Evolutionary conservation across 2,329 filamentous ascomycete species (phyloP).

Genomic region (Calonectria pseudoturangicola): DNA sequence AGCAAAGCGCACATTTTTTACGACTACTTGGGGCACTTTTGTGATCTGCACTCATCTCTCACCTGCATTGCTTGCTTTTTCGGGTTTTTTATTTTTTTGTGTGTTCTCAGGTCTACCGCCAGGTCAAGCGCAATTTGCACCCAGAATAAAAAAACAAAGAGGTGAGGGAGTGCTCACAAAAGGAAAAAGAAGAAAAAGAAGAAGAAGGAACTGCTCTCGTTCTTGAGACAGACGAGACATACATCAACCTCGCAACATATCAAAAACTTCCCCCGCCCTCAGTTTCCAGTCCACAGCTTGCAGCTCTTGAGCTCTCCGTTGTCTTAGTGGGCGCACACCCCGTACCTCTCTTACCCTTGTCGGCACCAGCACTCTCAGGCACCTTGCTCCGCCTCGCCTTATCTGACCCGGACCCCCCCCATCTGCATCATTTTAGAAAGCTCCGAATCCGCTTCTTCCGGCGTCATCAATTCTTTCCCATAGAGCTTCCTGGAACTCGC

Average conservation of each 20-base stretch:
- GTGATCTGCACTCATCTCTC: conserved; percentile 13
- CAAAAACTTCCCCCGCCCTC: conserved; percentile 15
- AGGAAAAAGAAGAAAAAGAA: conserved; percentile 11
- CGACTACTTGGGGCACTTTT: not conserved
- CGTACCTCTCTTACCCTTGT: conserved; percentile 32
- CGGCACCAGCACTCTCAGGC: conserved; percentile 25
- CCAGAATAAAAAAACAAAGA: not conserved
- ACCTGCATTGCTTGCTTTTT: not conserved
- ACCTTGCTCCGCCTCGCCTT: conserved; percentile 35
- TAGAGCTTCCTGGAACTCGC: not conserved
- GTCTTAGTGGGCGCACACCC: conserved; percentile 34
- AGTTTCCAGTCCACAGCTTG: conserved; percentile 34
- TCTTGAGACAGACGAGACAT: conserved; percentile 16
- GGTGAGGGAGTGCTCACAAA: too few relatives aligned
- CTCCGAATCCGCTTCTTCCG: conserved; percentile 34
- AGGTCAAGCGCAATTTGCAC: conserved; percentile 4
- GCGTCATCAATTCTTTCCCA: conserved; percentile 29
- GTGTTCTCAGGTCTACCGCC: not conserved
- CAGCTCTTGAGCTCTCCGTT: conserved; percentile 28
- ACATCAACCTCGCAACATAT: not conserved
- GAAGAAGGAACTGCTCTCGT: not conserved
- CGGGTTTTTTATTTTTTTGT: not conserved
- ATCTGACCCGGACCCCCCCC: conserved; percentile 24
- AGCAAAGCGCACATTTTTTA: not conserved
- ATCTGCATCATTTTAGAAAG: conserved; percentile 27